Percentiles rank a stretch among this genome's conserved stretches.
These are phyloP conservation scores for Hibiscus syriacus DNA, from an alignment of 345 rosid species.

Conservation along the genomic window DNA sequence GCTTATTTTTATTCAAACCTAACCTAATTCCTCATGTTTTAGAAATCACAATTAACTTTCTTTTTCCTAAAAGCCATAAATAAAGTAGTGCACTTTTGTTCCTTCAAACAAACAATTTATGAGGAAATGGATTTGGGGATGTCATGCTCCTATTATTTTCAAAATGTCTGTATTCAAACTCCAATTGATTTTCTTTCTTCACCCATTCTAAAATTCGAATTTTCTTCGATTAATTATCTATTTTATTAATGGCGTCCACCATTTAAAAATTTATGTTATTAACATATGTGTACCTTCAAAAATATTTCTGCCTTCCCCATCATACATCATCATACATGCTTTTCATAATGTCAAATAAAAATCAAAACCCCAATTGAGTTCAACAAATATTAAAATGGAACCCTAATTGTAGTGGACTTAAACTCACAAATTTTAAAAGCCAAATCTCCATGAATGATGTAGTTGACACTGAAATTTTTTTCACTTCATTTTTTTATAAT, in stretches of 20 bases:
- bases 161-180: background rate
- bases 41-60: background rate
- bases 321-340: background rate
- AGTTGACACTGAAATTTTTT: background rate
- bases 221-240: too few relatives aligned
- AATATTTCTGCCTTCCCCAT: too few relatives aligned
- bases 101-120: background rate
- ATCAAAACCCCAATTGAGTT: background rate
- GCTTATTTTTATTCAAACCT: background rate
- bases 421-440: background rate
- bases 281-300: too few relatives aligned
- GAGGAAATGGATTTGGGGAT: background rate
- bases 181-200: background rate
- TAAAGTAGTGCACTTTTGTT: background rate
- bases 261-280: too few relatives aligned
- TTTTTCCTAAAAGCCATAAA: background rate
- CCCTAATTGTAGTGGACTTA: background rate
- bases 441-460: too few relatives aligned
- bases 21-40: background rate
- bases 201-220: too few relatives aligned
- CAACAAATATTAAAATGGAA: background rate
- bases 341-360: background rate
- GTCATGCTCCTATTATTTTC: background rate
- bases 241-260: too few relatives aligned
- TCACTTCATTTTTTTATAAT: background rate